A percentile compares a stretch with the other conserved stretches of the same genome.
Evolutionary conservation across 129 eudicot species (phyloP).

Genomic region (Flaveria linearis): DNA sequence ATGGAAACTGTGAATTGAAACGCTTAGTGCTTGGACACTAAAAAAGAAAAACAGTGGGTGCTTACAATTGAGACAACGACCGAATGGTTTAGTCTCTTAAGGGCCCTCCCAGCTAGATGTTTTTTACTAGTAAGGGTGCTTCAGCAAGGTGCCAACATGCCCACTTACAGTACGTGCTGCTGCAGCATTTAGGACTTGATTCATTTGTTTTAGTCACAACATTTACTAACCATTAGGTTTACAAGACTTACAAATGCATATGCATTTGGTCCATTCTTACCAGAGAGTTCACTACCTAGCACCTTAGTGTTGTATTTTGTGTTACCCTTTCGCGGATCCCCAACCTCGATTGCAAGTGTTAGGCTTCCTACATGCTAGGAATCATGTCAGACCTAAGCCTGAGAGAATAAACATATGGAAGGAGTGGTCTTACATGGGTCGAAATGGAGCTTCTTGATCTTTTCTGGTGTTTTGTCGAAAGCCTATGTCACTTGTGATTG

Average conservation of each 20-base stretch:
- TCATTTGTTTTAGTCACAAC: slow-evolving; percentile 6
- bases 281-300: slow-evolving; percentile 55
- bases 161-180: slow-evolving; percentile 80
- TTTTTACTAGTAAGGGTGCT: slow-evolving; percentile 79
- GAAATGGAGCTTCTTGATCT: slow-evolving; percentile 60
- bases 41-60: background rate
- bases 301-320: slow-evolving; percentile 68
- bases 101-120: slow-evolving; percentile 63
- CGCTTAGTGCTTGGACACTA: background rate
- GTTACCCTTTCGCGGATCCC: slow-evolving; percentile 64
- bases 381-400: background rate
- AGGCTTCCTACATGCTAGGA: slow-evolving; percentile 6
- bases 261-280: slow-evolving; percentile 75
- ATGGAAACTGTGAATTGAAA: background rate
- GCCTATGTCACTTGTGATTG: slow-evolving; percentile 48
- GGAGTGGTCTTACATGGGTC: slow-evolving; percentile 65
- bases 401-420: background rate
- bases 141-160: slow-evolving; percentile 55
- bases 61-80: slow-evolving; percentile 53
- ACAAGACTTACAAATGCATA: slow-evolving; percentile 70
- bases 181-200: slow-evolving; percentile 82
- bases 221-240: background rate
- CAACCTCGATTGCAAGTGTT: slow-evolving; percentile 58
- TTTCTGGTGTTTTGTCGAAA: slow-evolving; percentile 63
- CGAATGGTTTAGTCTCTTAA: slow-evolving; percentile 61